Evolutionary conservation across 768 basidiomycete genomes (phyloP), one percentile per base, ranked within the genome.

Genomic region (Rhodocollybia butyracea): DNA sequence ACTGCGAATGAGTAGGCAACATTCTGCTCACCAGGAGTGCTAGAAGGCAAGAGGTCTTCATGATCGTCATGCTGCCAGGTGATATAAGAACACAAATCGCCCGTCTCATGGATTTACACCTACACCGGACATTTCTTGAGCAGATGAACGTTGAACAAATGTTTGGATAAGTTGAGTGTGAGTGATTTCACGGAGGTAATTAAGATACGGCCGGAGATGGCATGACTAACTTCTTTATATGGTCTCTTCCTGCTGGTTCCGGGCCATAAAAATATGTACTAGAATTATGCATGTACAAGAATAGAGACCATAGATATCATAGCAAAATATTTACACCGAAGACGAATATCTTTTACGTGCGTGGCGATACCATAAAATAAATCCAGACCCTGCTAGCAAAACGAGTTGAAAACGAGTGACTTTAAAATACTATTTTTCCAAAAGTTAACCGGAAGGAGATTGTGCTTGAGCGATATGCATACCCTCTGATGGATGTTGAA

Each of bases 11-110:
- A 13, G 13, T 26, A 31, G 30, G 32, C n/a, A 43, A 4, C 22
- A 31, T 22, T 3, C 51, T 38, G 53, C 62, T 42, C 41, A 84
- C 89, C 90, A 72, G 87, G 87, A 53, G 91, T 91, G 66, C 64
- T 40, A 63, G 82, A 72, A 54, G 89, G 86, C 48, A 74, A 73
- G 57, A 93, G 77, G 64, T 92, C 89, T 34, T 86, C 86, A 54
- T 82, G 80, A 57, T 91, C 88, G 12, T 89, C 61, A 76, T 79
- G 64, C 40, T 53, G 61, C 38, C 41, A 3, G 17, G 21, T 11
- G 34, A 24, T 13, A 15, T 39, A 3, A 17, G 15, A 52, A 34
- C 38, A 8, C 15, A 38, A n/a, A 13, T 45, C 27, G 26, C 26
- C 26, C 13, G 19, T 5, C n/a, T 10, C 15, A 45, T 17, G 22